Evolutionary conservation across 768 basidiomycete genomes (phyloP).

Genomic region (Mrakia blollopis): DNA sequence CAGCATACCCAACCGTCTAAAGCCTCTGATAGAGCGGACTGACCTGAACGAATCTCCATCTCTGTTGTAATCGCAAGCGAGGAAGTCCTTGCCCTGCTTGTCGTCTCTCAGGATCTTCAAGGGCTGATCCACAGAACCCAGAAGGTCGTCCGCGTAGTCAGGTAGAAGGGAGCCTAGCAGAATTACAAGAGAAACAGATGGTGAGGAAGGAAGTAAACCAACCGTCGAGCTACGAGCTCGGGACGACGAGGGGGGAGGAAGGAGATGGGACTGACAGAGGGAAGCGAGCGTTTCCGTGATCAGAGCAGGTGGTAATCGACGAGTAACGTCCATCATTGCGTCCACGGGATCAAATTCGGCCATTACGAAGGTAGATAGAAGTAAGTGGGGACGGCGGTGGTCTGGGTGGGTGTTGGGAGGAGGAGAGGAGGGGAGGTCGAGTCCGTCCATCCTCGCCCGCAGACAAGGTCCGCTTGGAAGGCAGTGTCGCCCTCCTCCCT

Average conservation of each 20-base stretch:
- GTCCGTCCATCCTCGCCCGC: not conserved
- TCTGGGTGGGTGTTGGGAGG: not conserved
- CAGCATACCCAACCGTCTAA: no score
- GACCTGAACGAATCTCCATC: constrained; percentile 59
- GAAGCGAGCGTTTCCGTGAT: constrained; percentile 81
- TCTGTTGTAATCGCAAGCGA: constrained; percentile 88
- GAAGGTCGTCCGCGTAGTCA: constrained; percentile 89
- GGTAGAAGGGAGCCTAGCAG: constrained; percentile 59
- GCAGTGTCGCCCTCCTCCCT: not conserved
- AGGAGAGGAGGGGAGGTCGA: not conserved
- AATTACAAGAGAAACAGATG: no score
- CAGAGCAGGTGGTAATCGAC: constrained; percentile 85
- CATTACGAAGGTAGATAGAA: not conserved
- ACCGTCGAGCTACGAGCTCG: not conserved
- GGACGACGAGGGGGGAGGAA: not conserved
- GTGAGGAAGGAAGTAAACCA: no score
- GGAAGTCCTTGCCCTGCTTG: constrained; percentile 70
- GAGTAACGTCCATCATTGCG: constrained; percentile 91
- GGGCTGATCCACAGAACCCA: constrained; percentile 92
- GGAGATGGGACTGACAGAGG: constrained; percentile 52
- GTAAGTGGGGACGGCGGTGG: not conserved
- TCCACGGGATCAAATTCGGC: constrained; percentile 46
- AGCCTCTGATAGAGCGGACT: not conserved
- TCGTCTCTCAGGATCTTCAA: constrained; percentile 70
- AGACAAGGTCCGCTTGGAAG: not conserved